phyloP scores from a whole-genome alignment of 345 rosid species.

The Melastoma malabathricum region DNA sequence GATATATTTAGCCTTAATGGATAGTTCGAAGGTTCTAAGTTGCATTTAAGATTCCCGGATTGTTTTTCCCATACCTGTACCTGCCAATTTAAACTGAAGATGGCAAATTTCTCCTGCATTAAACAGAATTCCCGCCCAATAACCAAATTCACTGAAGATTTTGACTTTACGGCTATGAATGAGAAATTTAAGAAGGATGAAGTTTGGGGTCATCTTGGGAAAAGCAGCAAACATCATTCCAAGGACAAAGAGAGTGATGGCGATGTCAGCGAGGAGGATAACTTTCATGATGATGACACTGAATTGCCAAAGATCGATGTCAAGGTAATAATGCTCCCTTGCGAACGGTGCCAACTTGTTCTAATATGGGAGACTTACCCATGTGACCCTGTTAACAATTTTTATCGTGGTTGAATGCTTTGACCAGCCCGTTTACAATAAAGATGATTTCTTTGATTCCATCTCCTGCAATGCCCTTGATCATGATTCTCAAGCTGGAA shows the following conservation, averaged over 20 bases:
- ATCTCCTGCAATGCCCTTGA: constrained; percentile 44
- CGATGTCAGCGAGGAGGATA: constrained; percentile 35
- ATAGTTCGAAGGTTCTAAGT: too few species aligned
- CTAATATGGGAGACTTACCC: neutral
- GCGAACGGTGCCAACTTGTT: too few species aligned
- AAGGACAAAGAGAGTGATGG: constrained; percentile 28
- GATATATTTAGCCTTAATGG: too few species aligned
- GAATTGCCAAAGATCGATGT: constrained; percentile 31
- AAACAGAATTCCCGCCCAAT: constrained; percentile 35
- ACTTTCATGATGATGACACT: constrained; percentile 31
- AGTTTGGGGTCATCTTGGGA: constrained; percentile 94
- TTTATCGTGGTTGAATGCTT: constrained; percentile 1
- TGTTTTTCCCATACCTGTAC: too few species aligned
- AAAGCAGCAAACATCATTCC: constrained; percentile 30
- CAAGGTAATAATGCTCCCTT: constrained; percentile 23
- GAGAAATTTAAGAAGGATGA: constrained; percentile 92
- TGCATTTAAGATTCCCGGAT: too few species aligned
- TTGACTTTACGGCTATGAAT: constrained; percentile 87
- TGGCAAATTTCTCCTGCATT: neutral
- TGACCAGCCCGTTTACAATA: constrained; percentile 66
- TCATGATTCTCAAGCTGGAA: constrained; percentile 44
- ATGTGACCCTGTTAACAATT: neutral
- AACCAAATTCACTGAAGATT: constrained; percentile 74
- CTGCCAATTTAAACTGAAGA: too few species aligned
- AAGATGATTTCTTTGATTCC: constrained; percentile 88